phyloP scores from a whole-genome alignment of 2,329 filamentous ascomycete genomes.

The Teratosphaeriaceae sp. region DNA sequence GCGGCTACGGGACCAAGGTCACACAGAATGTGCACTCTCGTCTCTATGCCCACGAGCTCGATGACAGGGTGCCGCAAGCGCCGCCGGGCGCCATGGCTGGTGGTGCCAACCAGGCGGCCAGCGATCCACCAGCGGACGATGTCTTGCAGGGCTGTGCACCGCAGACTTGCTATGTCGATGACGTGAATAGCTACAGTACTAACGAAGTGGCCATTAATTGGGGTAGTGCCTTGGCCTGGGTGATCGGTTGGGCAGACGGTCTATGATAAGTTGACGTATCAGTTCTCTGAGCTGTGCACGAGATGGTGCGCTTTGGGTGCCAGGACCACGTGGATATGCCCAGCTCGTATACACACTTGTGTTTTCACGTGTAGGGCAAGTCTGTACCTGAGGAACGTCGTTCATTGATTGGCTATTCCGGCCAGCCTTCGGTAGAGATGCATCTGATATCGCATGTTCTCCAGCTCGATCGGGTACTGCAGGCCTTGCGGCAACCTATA shows the following conservation, averaged over 20 bases:
- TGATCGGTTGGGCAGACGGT: conserved; percentile 5
- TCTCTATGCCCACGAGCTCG: conserved; percentile 8
- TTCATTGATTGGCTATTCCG: not conserved
- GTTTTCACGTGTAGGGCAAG: too few relatives aligned
- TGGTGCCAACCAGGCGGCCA: conserved; percentile 5
- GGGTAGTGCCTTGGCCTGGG: conserved; percentile 5
- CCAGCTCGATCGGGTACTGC: conserved; percentile 74
- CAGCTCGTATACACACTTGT: too few relatives aligned
- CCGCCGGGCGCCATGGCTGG: conserved; percentile 6
- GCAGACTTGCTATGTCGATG: conserved; percentile 8
- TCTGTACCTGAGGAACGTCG: too few relatives aligned
- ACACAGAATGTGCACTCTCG: conserved; percentile 9
- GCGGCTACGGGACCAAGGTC: conserved; percentile 6
- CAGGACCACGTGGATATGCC: too few relatives aligned
- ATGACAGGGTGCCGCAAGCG: conserved; percentile 4
- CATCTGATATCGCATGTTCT: conserved; percentile 93
- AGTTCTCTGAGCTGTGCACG: too few relatives aligned
- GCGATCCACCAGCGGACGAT: conserved; percentile 9
- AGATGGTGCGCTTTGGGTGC: too few relatives aligned
- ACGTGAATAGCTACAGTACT: conserved; percentile 8
- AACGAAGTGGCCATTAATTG: conserved; percentile 10
- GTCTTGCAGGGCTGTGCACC: conserved; percentile 8
- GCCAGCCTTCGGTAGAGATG: conserved; percentile 59
- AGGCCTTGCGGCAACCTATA: conserved; percentile 62
- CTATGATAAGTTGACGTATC: conserved; percentile 3